Conservation (phyloP, 2,329 filamentous ascomycete species). For the Arthrobotrys musiformis region DNA sequence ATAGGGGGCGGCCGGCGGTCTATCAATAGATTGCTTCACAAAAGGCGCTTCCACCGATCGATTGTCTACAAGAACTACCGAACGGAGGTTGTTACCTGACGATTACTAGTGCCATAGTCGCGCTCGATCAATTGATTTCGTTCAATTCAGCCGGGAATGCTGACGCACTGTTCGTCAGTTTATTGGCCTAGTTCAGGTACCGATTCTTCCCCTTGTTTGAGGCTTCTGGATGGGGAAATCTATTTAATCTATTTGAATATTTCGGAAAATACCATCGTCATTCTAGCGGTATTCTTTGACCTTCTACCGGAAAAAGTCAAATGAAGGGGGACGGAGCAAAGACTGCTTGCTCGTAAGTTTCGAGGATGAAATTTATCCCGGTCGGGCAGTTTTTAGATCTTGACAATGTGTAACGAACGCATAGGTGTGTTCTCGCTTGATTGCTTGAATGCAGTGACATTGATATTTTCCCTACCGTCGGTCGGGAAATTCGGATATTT, state of each 20-base stretch:
- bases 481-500: slow-evolving; percentile 53
- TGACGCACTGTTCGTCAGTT: slow-evolving; percentile 35
- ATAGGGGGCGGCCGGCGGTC: slow-evolving; percentile 14
- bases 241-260: slow-evolving; percentile 55
- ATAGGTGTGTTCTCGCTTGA: slow-evolving; percentile 23
- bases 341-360: slow-evolving; percentile 24
- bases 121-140: not conserved
- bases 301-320: slow-evolving; percentile 50
- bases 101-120: slow-evolving; percentile 12
- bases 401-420: slow-evolving; percentile 8
- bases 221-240: slow-evolving; percentile 37
- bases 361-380: slow-evolving; percentile 23
- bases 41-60: not conserved
- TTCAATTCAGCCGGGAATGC: slow-evolving; percentile 50
- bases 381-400: slow-evolving; percentile 17
- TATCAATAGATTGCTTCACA: slow-evolving; percentile 24
- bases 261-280: slow-evolving; percentile 54
- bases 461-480: slow-evolving; percentile 19
- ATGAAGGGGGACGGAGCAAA: slow-evolving; percentile 14
- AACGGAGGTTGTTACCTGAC: not conserved
- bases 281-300: slow-evolving; percentile 46
- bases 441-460: slow-evolving; percentile 26
- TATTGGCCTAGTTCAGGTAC: slow-evolving; percentile 32
- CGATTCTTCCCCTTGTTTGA: slow-evolving; percentile 44
- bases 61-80: slow-evolving; percentile 13